These are phyloP conservation scores for Lecanicillium sp. DNA, from an alignment of 2,329 filamentous ascomycete species.

Conservation along the genomic window DNA sequence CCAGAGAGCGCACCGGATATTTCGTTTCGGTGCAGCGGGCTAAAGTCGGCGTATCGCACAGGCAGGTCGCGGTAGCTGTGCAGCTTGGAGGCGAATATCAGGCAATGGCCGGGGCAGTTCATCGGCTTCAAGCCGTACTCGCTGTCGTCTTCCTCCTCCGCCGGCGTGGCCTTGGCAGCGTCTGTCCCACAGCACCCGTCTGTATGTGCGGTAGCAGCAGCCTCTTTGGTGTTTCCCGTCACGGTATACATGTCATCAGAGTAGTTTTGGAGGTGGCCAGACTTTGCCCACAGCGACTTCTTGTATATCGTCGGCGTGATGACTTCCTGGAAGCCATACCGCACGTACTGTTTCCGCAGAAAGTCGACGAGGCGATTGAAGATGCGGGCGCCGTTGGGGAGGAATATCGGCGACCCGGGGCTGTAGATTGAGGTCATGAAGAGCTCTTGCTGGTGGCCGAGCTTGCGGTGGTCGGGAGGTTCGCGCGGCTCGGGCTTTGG, in stretches of 20 bases:
- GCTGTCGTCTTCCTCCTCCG: constrained; percentile 51
- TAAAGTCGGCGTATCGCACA: constrained; percentile 80
- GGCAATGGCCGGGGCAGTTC: constrained; percentile 86
- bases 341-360: constrained; percentile 73
- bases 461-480: constrained; percentile 49
- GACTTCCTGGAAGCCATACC: constrained; percentile 82
- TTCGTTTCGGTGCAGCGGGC: constrained; percentile 80
- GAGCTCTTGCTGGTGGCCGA: constrained; percentile 61
- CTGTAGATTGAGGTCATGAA: constrained; percentile 75
- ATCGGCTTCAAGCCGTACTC: constrained; percentile 85
- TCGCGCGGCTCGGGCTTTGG: constrained; percentile 19
- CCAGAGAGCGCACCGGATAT: constrained; percentile 74
- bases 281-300: constrained; percentile 76
- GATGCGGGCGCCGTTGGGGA: constrained; percentile 72
- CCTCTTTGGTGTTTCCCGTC: constrained; percentile 36
- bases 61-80: constrained; percentile 76
- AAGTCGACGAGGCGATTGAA: constrained; percentile 81
- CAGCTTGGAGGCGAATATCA: constrained; percentile 68
- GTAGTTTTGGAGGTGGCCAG: constrained; percentile 84
- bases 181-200: constrained; percentile 5
- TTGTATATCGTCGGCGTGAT: constrained; percentile 90
- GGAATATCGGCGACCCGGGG: constrained; percentile 77
- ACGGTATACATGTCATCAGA: constrained; percentile 90
- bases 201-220: not conserved
- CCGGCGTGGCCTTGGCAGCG: constrained; percentile 10